Evolutionary conservation across 345 rosid species (phyloP), one percentile per base, ranked within the genome.

Genomic region (Salix koriyanagi): DNA sequence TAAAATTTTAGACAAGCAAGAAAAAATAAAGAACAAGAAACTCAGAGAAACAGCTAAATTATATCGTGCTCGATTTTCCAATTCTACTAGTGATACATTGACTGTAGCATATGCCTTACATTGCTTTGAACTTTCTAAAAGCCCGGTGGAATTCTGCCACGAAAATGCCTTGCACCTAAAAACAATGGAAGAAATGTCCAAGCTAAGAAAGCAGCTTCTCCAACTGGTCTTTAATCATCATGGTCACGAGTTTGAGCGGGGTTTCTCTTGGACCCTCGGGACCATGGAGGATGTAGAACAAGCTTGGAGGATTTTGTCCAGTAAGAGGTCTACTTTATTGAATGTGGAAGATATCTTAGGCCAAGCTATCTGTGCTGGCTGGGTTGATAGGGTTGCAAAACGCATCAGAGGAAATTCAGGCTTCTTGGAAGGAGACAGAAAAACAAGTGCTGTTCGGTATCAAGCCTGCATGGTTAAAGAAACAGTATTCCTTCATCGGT

Each of bases 381-480:
- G 97, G 99, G 97, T 90, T 15, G 96, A 95, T 77, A 89, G 97
- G 80, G 94, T 94, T 72, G 97, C 99, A 37, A 89, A 83, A 83
- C 84, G 89, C 50, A 58, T 83, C 41, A 80, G 91, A 80, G 79
- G 75, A 16, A 72, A 54, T 67, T 76, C 87, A 26, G 74, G 70
- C 64, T 68, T 75, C 25, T 75, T 79, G 14, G 85, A 80, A 66
- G 86, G 72, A 67, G 85, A 86, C 39, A 72, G 86, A 67, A 92
- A 87, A 78, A 88, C 83, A 4, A 80, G 62, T 71, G 84, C 93
- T 5, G 83, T 81, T 23, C 83, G 86, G 39, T 94, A 92, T 81
- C 90, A 91, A 77, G 92, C 97, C 16, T 89, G 90, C 74, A 77
- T 76, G 72, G 92, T 91, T 70, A 85, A 90, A 71, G 97, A 91